Conservation (phyloP, 75 land plant species). For the Larix kaempferi region DNA sequence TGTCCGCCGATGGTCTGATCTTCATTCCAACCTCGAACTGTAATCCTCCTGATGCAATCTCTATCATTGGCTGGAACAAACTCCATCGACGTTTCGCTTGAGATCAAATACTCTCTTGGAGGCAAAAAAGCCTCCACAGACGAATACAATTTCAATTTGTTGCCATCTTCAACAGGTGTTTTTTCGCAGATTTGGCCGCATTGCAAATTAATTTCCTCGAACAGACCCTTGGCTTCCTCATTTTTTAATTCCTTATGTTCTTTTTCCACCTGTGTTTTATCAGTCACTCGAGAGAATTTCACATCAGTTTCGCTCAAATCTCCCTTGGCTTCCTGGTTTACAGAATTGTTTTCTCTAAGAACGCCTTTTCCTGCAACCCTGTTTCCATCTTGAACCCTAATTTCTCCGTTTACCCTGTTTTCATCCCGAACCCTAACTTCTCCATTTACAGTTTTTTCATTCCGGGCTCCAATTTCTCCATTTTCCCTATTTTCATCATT, state of each 20-base stretch:
- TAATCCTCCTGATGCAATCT: not conserved
- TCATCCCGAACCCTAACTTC: not conserved
- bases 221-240: not conserved
- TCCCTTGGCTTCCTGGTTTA: not conserved
- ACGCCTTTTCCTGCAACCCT: too few species aligned
- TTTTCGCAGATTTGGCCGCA: not conserved
- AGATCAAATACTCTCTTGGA: too few species aligned
- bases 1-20: not conserved
- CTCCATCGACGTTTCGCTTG: not conserved
- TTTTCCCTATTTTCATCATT: not conserved
- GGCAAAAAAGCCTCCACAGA: not conserved
- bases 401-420: not conserved
- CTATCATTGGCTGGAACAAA: not conserved
- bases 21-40: not conserved
- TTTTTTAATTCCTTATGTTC: not conserved
- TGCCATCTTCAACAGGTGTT: constrained; percentile 3
- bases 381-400: not conserved
- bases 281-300: not conserved
- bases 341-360: not conserved
- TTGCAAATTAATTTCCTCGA: not conserved
- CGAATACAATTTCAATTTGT: not conserved
- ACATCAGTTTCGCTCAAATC: not conserved
- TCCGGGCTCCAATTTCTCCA: not conserved
- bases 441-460: not conserved
- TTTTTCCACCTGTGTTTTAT: too few species aligned